Evolutionary conservation across 768 basidiomycete genomes (phyloP).

Genomic region (Termitomyces sp.): DNA sequence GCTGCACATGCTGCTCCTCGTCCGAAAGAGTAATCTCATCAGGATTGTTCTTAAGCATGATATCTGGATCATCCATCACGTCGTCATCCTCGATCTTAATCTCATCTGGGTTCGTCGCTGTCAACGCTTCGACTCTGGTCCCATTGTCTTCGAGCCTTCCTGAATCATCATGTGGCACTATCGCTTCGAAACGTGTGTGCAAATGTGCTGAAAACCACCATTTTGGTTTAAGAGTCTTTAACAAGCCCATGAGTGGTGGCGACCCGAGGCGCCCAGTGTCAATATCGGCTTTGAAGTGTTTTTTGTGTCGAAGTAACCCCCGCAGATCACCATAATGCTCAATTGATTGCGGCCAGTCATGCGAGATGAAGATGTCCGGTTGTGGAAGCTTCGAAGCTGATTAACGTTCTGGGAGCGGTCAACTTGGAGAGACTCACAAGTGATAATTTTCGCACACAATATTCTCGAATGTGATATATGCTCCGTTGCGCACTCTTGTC

Average conservation of each 20-base stretch:
- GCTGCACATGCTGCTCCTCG: slow-evolving; percentile 36
- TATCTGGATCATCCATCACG: slow-evolving; percentile 19
- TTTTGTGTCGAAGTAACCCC: slow-evolving; percentile 67
- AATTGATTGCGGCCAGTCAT: slow-evolving; percentile 93
- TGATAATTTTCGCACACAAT: slow-evolving; percentile 72
- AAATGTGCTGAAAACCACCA: slow-evolving; percentile 96
- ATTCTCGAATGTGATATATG: slow-evolving; percentile 89
- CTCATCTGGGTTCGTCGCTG: slow-evolving; percentile 26
- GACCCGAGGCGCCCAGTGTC: slow-evolving; percentile 68
- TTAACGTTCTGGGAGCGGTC: background rate
- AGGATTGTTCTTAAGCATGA: slow-evolving; percentile 14
- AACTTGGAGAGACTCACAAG: slow-evolving; percentile 39
- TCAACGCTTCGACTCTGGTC: background rate
- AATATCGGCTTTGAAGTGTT: slow-evolving; percentile 72
- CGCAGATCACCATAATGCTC: slow-evolving; percentile 72
- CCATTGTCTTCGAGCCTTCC: background rate
- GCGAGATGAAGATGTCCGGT: slow-evolving; percentile 81
- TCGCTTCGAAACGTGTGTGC: slow-evolving; percentile 82
- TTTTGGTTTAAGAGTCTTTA: slow-evolving; percentile 64
- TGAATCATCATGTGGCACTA: slow-evolving; percentile 37
- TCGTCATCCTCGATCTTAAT: slow-evolving; percentile 43
- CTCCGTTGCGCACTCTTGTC: slow-evolving; percentile 66
- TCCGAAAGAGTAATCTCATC: slow-evolving; percentile 42
- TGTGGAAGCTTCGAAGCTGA: slow-evolving; percentile 43
- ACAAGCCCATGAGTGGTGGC: slow-evolving; percentile 75